Conservation (phyloP, 352 stramenopile species). For the Elongisporangium senticosum region DNA sequence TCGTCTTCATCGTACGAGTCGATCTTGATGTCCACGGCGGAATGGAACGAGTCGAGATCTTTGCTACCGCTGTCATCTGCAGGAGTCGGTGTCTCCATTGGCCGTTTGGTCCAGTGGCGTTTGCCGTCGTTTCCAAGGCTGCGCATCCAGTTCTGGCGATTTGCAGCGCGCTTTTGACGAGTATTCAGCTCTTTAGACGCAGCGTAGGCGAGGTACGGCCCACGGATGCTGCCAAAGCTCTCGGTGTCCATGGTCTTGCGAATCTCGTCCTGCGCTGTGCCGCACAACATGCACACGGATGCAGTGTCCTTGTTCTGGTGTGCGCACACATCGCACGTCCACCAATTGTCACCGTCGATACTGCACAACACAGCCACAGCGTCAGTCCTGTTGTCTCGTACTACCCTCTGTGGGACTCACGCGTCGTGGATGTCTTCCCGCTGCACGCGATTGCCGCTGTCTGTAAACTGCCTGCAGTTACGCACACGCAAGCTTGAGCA, state of each 20-base stretch:
- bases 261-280: constrained; percentile 32
- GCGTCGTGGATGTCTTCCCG: constrained; percentile 54
- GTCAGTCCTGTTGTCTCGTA: background rate
- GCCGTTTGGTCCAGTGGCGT: constrained; percentile 46
- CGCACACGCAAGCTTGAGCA: background rate
- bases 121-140: constrained; percentile 48
- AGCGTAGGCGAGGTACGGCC: constrained; percentile 47
- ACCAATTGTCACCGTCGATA: constrained; percentile 44
- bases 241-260: constrained; percentile 13
- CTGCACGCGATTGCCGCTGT: constrained; percentile 51
- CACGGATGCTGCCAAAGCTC: constrained; percentile 43
- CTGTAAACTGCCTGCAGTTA: constrained; percentile 37
- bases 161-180: constrained; percentile 39
- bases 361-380: constrained; percentile 5
- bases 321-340: constrained; percentile 61
- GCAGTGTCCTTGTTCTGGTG: constrained; percentile 53
- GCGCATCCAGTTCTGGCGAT: constrained; percentile 53
- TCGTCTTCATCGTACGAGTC: constrained; percentile 4
- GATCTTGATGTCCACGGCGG: background rate
- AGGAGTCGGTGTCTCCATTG: background rate
- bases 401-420: constrained; percentile 6
- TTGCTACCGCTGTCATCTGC: background rate
- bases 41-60: background rate
- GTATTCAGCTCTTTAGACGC: constrained; percentile 53
- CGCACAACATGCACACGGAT: constrained; percentile 48